Conservation (phyloP, 176 grass and related monocot species). For the Zoysia japonica region DNA sequence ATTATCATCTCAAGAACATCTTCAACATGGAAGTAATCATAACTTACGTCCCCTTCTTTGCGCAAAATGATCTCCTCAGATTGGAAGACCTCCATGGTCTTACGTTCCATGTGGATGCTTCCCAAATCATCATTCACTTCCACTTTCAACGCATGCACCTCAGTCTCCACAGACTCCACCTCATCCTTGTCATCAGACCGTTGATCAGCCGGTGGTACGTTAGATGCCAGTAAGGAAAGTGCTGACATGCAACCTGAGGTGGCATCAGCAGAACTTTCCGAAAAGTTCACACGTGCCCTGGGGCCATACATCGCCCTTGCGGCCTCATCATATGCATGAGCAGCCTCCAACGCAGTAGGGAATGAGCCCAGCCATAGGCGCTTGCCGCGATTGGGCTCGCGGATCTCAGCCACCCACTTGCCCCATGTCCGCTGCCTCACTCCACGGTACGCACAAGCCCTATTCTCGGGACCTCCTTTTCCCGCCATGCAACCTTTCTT, state of each 20-base stretch:
- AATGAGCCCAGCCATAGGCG: conserved; percentile 92
- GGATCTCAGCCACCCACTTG: conserved; percentile 97
- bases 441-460: conserved; percentile 60
- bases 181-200: conserved; percentile 41
- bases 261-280: conserved; percentile 27
- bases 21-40: conserved; percentile 52
- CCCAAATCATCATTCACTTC: conserved; percentile 33
- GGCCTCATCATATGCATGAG: conserved; percentile 77
- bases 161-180: conserved; percentile 39
- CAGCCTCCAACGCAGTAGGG: conserved; percentile 61
- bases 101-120: conserved; percentile 18
- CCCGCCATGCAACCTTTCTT: conserved; percentile 97
- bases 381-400: conserved; percentile 78
- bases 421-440: conserved; percentile 95
- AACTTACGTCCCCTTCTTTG: conserved; percentile 38
- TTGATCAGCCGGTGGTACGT: background rate
- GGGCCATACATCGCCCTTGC: conserved; percentile 85
- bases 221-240: conserved; percentile 29
- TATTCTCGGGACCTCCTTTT: conserved; percentile 88
- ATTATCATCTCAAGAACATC: conserved; percentile 57
- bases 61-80: conserved; percentile 19
- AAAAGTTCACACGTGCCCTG: conserved; percentile 67
- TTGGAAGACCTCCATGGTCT: conserved; percentile 24
- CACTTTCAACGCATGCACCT: conserved; percentile 43
- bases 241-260: conserved; percentile 43